Base-by-base conservation (phyloP, 768 basidiomycete species). In the Boletus tylopilopsis region DNA sequence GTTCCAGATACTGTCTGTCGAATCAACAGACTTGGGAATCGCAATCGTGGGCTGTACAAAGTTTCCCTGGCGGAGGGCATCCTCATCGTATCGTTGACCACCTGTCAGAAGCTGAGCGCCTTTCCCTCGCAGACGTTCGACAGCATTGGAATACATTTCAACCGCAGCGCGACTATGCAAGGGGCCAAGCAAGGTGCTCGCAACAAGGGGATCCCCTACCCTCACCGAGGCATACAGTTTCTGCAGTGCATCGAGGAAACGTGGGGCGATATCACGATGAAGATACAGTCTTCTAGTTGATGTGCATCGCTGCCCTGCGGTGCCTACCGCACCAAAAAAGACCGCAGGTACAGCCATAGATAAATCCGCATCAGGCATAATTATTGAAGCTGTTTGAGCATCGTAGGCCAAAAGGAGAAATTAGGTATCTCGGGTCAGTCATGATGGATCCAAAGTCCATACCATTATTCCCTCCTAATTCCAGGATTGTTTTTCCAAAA, bases 391-490 rank as follows among this genome's bases (percentile, higher is more conserved):
- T 94, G 67, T 53, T 53, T 49, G 46, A 50, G 47, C 38, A 57
- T 44, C 35, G 39, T 43, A 47, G 46, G 47, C 49, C 51, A 34
- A 55, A 58, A 45, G 41, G 51, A 55, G 38, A 53, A 55, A 58
- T 38, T 27, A 36, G 45, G 51, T 50, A 56, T 59, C 55, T 48
- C 42, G 48, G 51, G 49, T 57, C 49, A 54, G 42, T 34, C 51
- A 45, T 53, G 59, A 56, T 47, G 52, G 50, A 48, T 29, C 35
- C 42, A 35, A 36, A 58, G 52, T 49, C 22, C 74, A 46, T 68
- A 91, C 91, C 92, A 63, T 97, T 97, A 71, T 98, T 97, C 30
- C 95, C 95, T 22, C 94, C 94, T 2, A 97, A 74, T 64, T 97
- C 95, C 22, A 97, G 78, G 19, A 97, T 81, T 25, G 83, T 76